Evolutionary conservation across 208 protist genomes (phyloP).

Genomic region (Leishmania arabica): DNA sequence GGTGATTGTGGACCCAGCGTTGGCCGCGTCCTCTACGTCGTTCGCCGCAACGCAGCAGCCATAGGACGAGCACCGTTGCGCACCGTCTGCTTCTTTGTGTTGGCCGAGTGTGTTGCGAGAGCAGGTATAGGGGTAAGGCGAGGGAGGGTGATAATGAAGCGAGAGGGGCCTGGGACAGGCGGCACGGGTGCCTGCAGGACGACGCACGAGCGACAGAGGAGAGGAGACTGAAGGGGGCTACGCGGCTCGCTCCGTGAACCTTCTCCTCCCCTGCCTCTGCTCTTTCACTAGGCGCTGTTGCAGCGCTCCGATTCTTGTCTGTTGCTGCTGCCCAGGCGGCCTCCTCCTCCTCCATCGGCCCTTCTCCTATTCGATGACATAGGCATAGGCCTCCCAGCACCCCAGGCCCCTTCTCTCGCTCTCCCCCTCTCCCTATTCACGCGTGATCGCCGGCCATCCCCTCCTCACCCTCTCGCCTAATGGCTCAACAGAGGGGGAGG

Average conservation of each 20-base stretch:
- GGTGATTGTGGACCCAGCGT: slow-evolving; percentile 15
- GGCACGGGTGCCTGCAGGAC: too few relatives aligned
- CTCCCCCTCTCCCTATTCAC: background rate
- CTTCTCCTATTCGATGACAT: background rate
- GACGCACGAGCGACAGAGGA: background rate
- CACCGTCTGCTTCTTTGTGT: background rate
- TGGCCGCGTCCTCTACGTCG: background rate
- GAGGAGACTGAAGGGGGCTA: background rate
- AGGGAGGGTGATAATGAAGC: background rate
- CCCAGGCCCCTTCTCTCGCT: background rate
- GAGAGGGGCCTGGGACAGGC: background rate
- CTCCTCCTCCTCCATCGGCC: background rate
- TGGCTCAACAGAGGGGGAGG: background rate
- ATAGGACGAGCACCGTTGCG: background rate
- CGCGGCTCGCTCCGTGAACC: background rate
- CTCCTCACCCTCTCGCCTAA: background rate
- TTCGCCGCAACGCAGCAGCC: background rate
- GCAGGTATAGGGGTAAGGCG: background rate
- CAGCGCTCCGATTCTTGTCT: background rate
- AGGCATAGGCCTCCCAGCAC: background rate
- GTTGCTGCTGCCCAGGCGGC: background rate
- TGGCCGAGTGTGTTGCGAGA: background rate
- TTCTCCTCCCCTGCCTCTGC: background rate
- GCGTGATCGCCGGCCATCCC: too few relatives aligned
- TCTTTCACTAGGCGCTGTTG: background rate